A percentile compares a stretch with the other conserved stretches of the same genome.
Conservation (phyloP, 352 stramenopile species). For the Phytophthora sojae region DNA sequence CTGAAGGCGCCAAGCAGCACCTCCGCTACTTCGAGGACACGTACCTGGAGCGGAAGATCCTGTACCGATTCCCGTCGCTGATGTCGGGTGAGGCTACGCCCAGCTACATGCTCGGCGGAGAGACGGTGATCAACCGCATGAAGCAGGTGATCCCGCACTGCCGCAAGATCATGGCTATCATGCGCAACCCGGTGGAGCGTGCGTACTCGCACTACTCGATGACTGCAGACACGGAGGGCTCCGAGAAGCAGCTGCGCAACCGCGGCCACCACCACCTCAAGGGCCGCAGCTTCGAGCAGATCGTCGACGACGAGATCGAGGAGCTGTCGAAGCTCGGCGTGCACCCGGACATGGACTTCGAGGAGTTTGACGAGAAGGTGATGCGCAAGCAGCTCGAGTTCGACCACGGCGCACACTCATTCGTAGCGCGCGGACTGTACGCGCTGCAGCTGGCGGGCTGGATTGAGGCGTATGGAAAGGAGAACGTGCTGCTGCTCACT, state of each 20-base stretch:
- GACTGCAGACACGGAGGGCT: slow-evolving; percentile 81
- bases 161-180: slow-evolving; percentile 84
- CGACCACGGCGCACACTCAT: slow-evolving; percentile 84
- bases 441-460: slow-evolving; percentile 94
- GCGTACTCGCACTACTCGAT: slow-evolving; percentile 93
- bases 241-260: slow-evolving; percentile 79
- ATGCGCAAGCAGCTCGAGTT: slow-evolving; percentile 52
- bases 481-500: slow-evolving; percentile 93
- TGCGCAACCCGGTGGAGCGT: slow-evolving; percentile 85
- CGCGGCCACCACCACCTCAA: slow-evolving; percentile 76
- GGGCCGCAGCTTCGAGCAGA: slow-evolving; percentile 70
- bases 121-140: slow-evolving; percentile 76
- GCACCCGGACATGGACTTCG: slow-evolving; percentile 76
- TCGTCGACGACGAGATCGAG: slow-evolving; percentile 77
- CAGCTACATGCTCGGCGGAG: slow-evolving; percentile 91
- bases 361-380: slow-evolving; percentile 73
- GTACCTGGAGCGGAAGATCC: slow-evolving; percentile 84
- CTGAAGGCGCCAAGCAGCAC: slow-evolving; percentile 68
- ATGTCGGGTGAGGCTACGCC: slow-evolving; percentile 94
- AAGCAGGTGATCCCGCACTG: slow-evolving; percentile 80
- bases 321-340: slow-evolving; percentile 69
- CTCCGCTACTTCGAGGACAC: slow-evolving; percentile 76
- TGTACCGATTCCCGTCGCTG: slow-evolving; percentile 90
- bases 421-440: slow-evolving; percentile 93
- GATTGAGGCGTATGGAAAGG: slow-evolving; percentile 88